A percentile compares a stretch with the other conserved stretches of the same genome.
These are phyloP conservation scores for Trametes polyzona DNA, from an alignment of 1,284 basidiomycete species.

Conservation along the genomic window DNA sequence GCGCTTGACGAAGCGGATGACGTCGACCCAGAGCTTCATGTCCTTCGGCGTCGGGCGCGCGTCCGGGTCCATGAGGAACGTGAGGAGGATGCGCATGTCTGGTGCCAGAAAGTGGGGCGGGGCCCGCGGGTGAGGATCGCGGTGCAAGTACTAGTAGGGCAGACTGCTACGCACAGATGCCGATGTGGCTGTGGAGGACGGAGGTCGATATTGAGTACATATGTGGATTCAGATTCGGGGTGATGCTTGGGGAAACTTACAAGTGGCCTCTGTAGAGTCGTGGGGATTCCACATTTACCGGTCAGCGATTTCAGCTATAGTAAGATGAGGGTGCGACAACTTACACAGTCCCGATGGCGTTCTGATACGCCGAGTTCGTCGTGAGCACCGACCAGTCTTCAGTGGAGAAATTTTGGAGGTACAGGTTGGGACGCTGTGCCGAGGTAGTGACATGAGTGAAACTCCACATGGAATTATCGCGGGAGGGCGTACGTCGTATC, in stretches of 20 bases:
- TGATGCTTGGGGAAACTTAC: constrained; percentile 31
- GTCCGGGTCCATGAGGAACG: constrained; percentile 57
- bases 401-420: constrained; percentile 66
- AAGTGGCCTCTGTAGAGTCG: constrained; percentile 48
- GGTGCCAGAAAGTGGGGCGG: not conserved
- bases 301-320: not conserved
- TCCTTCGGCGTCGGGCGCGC: constrained; percentile 56
- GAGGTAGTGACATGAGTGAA: not conserved
- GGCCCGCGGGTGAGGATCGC: too few relatives aligned
- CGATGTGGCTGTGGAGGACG: constrained; percentile 38
- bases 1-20: constrained; percentile 60
- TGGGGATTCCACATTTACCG: too few relatives aligned
- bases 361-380: constrained; percentile 62
- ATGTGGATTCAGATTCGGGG: not conserved
- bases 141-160: not conserved
- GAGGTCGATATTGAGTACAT: not conserved
- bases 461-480: not conserved
- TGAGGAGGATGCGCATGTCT: constrained; percentile 61
- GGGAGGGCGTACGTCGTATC: constrained; percentile 46
- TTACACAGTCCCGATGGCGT: constrained; percentile 47
- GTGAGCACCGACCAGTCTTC: constrained; percentile 60
- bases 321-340: not conserved
- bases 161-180: constrained; percentile 45
- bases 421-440: constrained; percentile 54
- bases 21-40: constrained; percentile 71